These are phyloP conservation scores for Phaseolus coccineus DNA, from an alignment of 331 rosid species.

Conservation along the genomic window DNA sequence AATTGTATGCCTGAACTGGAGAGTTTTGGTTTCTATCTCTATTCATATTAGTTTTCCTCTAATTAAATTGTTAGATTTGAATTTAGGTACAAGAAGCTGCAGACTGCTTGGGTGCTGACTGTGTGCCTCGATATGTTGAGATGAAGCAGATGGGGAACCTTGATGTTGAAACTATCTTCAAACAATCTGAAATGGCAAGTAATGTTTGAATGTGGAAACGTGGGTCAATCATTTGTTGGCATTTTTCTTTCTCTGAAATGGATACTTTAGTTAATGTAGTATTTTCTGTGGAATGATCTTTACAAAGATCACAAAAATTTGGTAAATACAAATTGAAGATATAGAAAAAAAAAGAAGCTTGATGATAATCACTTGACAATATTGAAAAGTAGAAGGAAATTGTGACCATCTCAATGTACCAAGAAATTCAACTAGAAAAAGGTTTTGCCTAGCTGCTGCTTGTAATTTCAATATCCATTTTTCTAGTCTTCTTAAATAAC, in stretches of 20 bases:
- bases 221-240: constrained; percentile 5
- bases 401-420: constrained; percentile 13
- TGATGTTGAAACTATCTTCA: constrained; percentile 60
- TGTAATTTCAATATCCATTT: constrained; percentile 18
- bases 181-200: constrained; percentile 68
- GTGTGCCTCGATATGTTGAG: constrained; percentile 85
- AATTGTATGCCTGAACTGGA: constrained; percentile 34
- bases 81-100: constrained; percentile 93
- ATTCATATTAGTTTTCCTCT: constrained; percentile 25
- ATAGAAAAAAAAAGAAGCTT: neutral
- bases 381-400: constrained; percentile 23
- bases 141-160: constrained; percentile 68
- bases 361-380: neutral
- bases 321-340: constrained; percentile 4
- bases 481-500: constrained; percentile 18
- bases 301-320: constrained; percentile 17
- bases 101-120: constrained; percentile 95
- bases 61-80: constrained; percentile 33
- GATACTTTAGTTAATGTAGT: neutral
- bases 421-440: constrained; percentile 18
- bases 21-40: neutral
- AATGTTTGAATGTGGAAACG: constrained; percentile 28
- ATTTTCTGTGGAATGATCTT: constrained; percentile 28
- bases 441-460: constrained; percentile 31
- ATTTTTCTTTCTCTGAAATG: neutral